Conservation (phyloP, 2,329 filamentous ascomycete species). For the Fusarium coffeatum region DNA sequence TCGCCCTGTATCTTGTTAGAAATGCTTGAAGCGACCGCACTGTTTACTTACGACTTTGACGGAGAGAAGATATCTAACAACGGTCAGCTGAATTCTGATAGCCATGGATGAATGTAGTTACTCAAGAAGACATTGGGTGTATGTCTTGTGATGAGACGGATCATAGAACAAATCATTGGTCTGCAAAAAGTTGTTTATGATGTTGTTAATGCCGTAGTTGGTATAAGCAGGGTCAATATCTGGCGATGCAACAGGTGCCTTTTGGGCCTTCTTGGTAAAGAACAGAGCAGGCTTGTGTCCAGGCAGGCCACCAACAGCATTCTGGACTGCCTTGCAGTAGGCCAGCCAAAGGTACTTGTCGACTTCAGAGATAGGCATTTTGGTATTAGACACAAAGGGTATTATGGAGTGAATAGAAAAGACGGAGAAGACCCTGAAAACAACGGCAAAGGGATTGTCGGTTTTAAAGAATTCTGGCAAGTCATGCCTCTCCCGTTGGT, state of each 20-base stretch:
- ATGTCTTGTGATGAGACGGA: slow-evolving; percentile 37
- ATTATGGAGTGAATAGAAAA: too few relatives aligned
- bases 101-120: not conserved
- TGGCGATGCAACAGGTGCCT: slow-evolving; percentile 32
- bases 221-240: slow-evolving; percentile 33
- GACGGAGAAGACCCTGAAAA: not conserved
- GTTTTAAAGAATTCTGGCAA: slow-evolving; percentile 9
- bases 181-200: slow-evolving; percentile 35
- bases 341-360: slow-evolving; percentile 37
- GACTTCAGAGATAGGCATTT: slow-evolving; percentile 20
- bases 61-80: slow-evolving; percentile 22
- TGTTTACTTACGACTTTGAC: slow-evolving; percentile 27
- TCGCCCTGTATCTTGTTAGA: slow-evolving; percentile 19
- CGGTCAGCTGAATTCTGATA: not conserved
- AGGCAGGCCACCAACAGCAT: slow-evolving; percentile 33
- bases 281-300: slow-evolving; percentile 38
- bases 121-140: slow-evolving; percentile 32
- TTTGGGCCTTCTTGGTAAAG: slow-evolving; percentile 39
- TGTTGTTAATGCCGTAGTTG: slow-evolving; percentile 32
- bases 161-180: slow-evolving; percentile 33
- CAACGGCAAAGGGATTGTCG: not conserved
- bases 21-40: fast-evolving
- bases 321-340: slow-evolving; percentile 36
- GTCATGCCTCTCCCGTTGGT: slow-evolving; percentile 6
- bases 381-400: not conserved